Conservation (phyloP, 805 yeast species). For the Yarrowia sp. region DNA sequence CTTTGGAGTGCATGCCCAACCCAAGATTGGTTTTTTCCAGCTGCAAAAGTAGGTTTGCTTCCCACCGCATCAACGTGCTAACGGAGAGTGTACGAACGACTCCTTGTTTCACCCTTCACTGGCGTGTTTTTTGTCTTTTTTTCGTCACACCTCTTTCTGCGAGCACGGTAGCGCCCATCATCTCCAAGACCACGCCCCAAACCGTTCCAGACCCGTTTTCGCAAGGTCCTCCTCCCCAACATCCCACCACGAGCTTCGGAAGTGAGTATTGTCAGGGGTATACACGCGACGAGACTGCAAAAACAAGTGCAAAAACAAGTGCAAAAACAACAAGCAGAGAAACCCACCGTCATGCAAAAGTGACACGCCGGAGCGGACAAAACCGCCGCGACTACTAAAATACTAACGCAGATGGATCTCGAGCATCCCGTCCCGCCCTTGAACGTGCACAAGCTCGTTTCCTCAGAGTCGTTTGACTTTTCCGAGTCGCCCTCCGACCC, state of each 20-base stretch:
- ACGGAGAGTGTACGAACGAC: not conserved
- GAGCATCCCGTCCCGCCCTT: slow-evolving; percentile 9
- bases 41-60: not conserved
- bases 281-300: not conserved
- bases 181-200: no score
- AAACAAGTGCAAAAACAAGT: not conserved
- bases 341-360: not conserved
- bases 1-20: not conserved
- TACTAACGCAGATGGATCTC: slow-evolving; percentile 19
- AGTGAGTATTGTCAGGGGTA: slow-evolving; percentile 6
- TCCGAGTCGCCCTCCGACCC: slow-evolving; percentile 24
- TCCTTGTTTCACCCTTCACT: slow-evolving; percentile 24
- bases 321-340: no score
- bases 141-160: not conserved
- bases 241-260: no score
- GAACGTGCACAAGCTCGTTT: slow-evolving; percentile 17
- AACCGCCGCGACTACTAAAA: no score
- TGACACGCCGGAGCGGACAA: not conserved
- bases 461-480: slow-evolving; percentile 24
- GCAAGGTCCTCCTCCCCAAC: no score
- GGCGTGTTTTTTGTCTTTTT: not conserved
- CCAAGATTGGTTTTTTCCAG: not conserved
- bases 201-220: not conserved
- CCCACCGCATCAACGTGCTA: slow-evolving; percentile 13
- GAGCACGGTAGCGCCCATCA: no score